Evolutionary conservation across 1,284 basidiomycete species (phyloP).

Genomic region (Leccinum subrobustum): DNA sequence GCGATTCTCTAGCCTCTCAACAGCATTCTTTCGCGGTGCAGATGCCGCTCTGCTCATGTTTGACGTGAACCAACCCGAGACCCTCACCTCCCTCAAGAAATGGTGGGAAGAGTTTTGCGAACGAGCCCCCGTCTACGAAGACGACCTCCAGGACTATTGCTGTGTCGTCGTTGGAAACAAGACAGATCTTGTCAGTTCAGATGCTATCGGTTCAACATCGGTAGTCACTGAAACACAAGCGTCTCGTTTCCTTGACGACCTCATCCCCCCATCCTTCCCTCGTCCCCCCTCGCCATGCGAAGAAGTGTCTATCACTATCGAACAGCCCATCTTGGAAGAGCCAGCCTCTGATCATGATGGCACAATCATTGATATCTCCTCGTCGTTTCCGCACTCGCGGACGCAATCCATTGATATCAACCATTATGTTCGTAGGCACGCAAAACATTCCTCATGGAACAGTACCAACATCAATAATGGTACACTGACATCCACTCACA

Average conservation of each 20-base stretch:
- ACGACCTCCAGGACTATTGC: constrained; percentile 62
- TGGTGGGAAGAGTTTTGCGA: constrained; percentile 79
- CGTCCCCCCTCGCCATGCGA: constrained; percentile 40
- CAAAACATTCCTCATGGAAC: constrained; percentile 43
- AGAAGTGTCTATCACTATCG: constrained; percentile 32
- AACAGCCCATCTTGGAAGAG: constrained; percentile 19
- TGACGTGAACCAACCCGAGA: constrained; percentile 65
- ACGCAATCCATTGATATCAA: constrained; percentile 25
- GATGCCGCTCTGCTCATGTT: constrained; percentile 82
- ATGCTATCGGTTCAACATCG: constrained; percentile 2
- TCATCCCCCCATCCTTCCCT: constrained; percentile 54
- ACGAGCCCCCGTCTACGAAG: constrained; percentile 62
- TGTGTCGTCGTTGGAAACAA: constrained; percentile 82
- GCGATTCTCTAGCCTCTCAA: constrained; percentile 75
- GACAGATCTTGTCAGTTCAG: constrained; percentile 48
- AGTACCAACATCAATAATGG: constrained; percentile 38
- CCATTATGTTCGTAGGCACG: constrained; percentile 27
- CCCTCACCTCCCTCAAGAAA: constrained; percentile 55
- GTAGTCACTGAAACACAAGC: constrained; percentile 39
- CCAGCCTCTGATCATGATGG: constrained; percentile 1
- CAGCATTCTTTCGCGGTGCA: constrained; percentile 80
- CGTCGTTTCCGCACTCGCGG: constrained; percentile 18
- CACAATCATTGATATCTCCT: constrained; percentile 14
- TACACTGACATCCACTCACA: constrained; percentile 45
- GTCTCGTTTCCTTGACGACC: constrained; percentile 49